A percentile compares a stretch with the other conserved stretches of the same genome.
Conservation (phyloP, 768 basidiomycete species). For the Russula foetens region DNA sequence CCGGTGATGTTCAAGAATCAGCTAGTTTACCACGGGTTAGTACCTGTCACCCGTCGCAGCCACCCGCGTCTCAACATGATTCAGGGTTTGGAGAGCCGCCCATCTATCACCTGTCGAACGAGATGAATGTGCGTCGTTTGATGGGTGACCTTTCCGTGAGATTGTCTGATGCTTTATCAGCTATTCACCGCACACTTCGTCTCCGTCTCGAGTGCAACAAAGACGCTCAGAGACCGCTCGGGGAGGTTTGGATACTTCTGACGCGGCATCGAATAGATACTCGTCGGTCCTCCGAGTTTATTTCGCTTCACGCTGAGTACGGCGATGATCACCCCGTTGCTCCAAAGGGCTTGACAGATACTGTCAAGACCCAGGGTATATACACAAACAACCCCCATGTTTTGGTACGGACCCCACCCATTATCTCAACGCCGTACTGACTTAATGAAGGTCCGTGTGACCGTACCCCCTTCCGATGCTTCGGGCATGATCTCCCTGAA, state of each 20-base stretch:
- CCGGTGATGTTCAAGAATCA: conserved; percentile 46
- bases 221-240: background rate
- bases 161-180: conserved; percentile 22
- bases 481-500: conserved; percentile 43
- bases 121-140: conserved; percentile 26
- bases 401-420: conserved; percentile 2
- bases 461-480: conserved; percentile 2
- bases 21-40: conserved; percentile 62
- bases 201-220: conserved; percentile 29
- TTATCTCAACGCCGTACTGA: background rate
- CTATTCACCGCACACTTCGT: conserved; percentile 33
- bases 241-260: conserved; percentile 73
- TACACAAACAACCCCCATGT: conserved; percentile 19
- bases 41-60: background rate
- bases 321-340: conserved; percentile 20
- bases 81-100: conserved; percentile 29
- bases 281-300: conserved; percentile 54
- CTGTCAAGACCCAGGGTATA: conserved; percentile 10
- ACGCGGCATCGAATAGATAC: conserved; percentile 65
- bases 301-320: conserved; percentile 52
- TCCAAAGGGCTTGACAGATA: background rate
- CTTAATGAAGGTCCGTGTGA: conserved; percentile 17
- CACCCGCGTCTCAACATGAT: background rate
- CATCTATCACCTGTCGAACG: conserved; percentile 18
- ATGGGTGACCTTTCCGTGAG: too few species aligned